A percentile compares a stretch with the other conserved stretches of the same genome.
Evolutionary conservation across 2,329 filamentous ascomycete genomes (phyloP).

Genomic region (Aspergillus ustus): DNA sequence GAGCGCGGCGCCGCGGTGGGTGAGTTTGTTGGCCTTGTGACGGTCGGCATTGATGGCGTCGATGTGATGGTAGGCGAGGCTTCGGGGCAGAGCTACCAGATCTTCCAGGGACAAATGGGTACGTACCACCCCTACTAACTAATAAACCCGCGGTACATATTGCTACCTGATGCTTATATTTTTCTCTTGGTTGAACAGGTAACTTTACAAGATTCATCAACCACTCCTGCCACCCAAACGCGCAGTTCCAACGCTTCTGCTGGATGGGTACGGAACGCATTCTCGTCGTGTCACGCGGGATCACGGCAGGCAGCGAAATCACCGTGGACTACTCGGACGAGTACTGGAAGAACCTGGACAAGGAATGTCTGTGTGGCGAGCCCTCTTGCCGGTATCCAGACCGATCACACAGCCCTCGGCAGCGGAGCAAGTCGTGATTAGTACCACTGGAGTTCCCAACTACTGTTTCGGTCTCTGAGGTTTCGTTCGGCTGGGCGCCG

Average conservation of each 20-base stretch:
- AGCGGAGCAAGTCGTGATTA: too few species aligned
- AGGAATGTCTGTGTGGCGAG: conserved; percentile 60
- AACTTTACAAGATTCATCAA: conserved; percentile 66
- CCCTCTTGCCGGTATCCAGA: conserved; percentile 47
- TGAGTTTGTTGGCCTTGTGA: conserved; percentile 61
- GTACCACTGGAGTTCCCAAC: too few species aligned
- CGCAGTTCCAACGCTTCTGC: conserved; percentile 61
- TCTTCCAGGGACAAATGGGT: conserved; percentile 59
- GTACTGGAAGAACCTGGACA: conserved; percentile 62
- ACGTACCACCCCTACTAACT: too few species aligned
- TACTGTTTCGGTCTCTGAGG: too few species aligned
- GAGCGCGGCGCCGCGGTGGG: conserved; percentile 59
- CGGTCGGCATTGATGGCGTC: conserved; percentile 55
- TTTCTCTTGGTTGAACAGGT: too few species aligned
- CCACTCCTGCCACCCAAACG: conserved; percentile 62
- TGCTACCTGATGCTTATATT: too few species aligned
- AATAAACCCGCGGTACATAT: too few species aligned
- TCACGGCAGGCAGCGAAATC: conserved; percentile 58
- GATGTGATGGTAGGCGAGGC: conserved; percentile 61
- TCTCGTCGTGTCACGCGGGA: conserved; percentile 60
- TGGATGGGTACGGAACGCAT: conserved; percentile 62
- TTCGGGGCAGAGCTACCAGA: conserved; percentile 53
- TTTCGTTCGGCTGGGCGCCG: too few species aligned
- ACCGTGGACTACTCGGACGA: conserved; percentile 64
- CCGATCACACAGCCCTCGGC: too few species aligned